Evolutionary conservation across 441 rosid species (phyloP).

Genomic region (Gossypium davidsonii): DNA sequence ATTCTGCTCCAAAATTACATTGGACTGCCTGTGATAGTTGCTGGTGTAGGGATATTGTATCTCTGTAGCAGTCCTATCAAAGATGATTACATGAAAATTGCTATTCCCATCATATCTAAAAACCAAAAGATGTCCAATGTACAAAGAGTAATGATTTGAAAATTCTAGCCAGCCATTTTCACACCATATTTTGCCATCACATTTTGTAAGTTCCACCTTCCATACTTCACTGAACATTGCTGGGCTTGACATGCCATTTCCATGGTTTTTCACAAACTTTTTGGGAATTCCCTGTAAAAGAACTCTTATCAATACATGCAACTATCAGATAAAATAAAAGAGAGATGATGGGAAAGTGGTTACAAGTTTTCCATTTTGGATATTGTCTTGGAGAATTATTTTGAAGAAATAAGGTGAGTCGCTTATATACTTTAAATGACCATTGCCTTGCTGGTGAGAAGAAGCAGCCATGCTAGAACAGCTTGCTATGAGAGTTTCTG

Average conservation of each 20-base stretch:
- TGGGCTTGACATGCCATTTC: too few relatives aligned
- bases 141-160: neutral
- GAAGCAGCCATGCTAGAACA: neutral
- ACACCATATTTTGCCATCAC: neutral
- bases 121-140: neutral
- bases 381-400: neutral
- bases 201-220: neutral
- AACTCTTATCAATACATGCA: neutral
- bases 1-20: neutral
- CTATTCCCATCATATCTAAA: neutral
- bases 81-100: neutral
- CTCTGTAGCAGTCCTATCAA: constrained; percentile 4
- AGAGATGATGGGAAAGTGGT: neutral
- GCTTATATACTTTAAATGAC: neutral
- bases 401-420: neutral
- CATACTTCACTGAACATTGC: neutral
- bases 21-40: neutral
- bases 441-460: neutral
- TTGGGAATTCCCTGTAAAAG: too few relatives aligned
- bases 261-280: too few relatives aligned
- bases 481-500: neutral
- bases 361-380: constrained; percentile 1
- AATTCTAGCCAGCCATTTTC: constrained; percentile 9
- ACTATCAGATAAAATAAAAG: neutral
- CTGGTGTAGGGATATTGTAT: constrained; percentile 1